Evolutionary conservation across 306 rosid species (phyloP).

Genomic region (Cicer pinnatifidum): DNA sequence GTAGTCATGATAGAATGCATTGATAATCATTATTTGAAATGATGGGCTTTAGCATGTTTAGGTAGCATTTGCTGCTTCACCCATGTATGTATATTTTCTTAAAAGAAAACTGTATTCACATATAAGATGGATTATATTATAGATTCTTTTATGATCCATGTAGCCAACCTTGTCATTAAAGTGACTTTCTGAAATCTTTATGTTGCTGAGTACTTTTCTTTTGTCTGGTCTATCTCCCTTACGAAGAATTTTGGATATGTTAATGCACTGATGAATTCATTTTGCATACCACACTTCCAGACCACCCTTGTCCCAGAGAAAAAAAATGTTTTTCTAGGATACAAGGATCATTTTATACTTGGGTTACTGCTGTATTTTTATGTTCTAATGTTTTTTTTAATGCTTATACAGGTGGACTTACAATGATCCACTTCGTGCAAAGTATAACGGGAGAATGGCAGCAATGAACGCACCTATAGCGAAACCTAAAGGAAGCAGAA

Average conservation of each 20-base stretch:
- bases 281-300: slow-evolving; percentile 7
- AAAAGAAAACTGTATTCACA: not conserved
- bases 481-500: slow-evolving; percentile 93
- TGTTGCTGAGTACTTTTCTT: slow-evolving; percentile 19
- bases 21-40: slow-evolving; percentile 20
- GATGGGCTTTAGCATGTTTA: slow-evolving; percentile 1
- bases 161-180: slow-evolving; percentile 6
- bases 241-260: not conserved
- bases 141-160: slow-evolving; percentile 3
- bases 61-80: not conserved
- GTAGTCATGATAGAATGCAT: not conserved
- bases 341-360: not conserved
- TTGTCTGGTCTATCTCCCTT: not conserved
- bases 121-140: slow-evolving; percentile 18
- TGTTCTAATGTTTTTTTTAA: slow-evolving; percentile 34
- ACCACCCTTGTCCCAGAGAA: not conserved
- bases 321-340: not conserved
- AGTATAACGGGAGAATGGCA: slow-evolving; percentile 93
- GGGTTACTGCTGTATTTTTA: slow-evolving; percentile 1
- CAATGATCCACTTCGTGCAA: slow-evolving; percentile 95
- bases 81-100: not conserved
- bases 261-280: not conserved
- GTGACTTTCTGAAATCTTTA: slow-evolving; percentile 16
- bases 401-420: slow-evolving; percentile 85
- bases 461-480: slow-evolving; percentile 75